These are phyloP conservation scores for Aspergillus intermedius DNA, from an alignment of 2,329 filamentous ascomycete species.

Conservation along the genomic window DNA sequence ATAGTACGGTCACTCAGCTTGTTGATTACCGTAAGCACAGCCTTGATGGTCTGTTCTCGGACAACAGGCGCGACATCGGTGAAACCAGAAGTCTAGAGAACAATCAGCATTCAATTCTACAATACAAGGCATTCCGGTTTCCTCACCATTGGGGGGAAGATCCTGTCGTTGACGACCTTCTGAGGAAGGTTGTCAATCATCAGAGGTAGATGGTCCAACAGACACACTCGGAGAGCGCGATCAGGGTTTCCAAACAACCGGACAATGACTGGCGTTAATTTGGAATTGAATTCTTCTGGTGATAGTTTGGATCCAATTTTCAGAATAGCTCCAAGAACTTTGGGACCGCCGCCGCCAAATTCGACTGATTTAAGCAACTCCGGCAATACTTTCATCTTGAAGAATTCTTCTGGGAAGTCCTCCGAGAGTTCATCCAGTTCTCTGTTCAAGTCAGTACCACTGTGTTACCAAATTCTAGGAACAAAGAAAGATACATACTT, in stretches of 20 bases:
- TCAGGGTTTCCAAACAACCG: conserved; percentile 87
- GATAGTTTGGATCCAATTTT: conserved; percentile 84
- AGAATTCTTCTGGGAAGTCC: conserved; percentile 96
- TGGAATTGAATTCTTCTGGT: conserved; percentile 80
- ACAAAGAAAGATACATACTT: conserved; percentile 44
- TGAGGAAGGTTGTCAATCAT: conserved; percentile 90
- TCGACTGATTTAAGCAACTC: conserved; percentile 98
- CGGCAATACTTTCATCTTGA: conserved; percentile 92
- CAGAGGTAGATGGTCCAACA: conserved; percentile 77
- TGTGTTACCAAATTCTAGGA: not conserved
- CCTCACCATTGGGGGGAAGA: conserved; percentile 83
- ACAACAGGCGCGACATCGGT: conserved; percentile 86
- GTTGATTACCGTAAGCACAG: conserved; percentile 74
- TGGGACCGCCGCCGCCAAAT: conserved; percentile 89
- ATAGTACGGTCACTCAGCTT: conserved; percentile 90
- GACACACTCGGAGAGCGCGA: conserved; percentile 80
- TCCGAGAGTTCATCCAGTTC: conserved; percentile 82
- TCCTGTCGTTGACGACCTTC: conserved; percentile 89
- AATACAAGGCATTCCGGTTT: not conserved
- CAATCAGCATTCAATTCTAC: conserved; percentile 19
- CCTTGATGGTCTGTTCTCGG: conserved; percentile 91
- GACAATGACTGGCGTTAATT: conserved; percentile 78
- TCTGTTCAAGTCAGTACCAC: conserved; percentile 29
- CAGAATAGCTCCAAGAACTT: conserved; percentile 80
- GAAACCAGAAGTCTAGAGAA: conserved; percentile 76